Percentiles rank a stretch among this genome's conserved stretches.
Conservation (phyloP, 1,139 yeast species). For the Yamadazyma membranifaciens region DNA sequence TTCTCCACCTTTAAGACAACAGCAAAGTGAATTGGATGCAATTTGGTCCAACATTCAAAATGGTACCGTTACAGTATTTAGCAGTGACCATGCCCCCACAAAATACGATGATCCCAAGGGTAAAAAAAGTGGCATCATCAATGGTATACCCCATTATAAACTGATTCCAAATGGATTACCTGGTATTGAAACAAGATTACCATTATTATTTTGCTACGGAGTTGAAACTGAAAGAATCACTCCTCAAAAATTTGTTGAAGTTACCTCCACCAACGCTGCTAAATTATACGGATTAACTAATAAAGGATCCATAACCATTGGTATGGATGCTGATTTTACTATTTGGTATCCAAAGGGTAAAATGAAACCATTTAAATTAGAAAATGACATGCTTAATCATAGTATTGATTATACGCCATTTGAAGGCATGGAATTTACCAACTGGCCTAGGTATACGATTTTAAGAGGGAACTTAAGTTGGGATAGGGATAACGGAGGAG, state of each 20-base stretch:
- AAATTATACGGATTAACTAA: constrained; percentile 39
- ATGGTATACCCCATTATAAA: constrained; percentile 33
- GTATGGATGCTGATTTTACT: constrained; percentile 42
- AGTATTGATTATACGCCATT: constrained; percentile 46
- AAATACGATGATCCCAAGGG: constrained; percentile 36
- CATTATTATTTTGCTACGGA: constrained; percentile 40
- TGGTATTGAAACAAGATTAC: constrained; percentile 47
- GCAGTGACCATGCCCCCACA: constrained; percentile 49
- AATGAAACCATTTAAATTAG: constrained; percentile 22
- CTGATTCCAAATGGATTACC: constrained; percentile 45
- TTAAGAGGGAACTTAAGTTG: constrained; percentile 36
- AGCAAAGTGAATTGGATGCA: constrained; percentile 33
- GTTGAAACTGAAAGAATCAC: constrained; percentile 38
- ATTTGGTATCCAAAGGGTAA: constrained; percentile 41
- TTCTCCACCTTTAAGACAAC: constrained; percentile 47
- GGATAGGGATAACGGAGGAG: constrained; percentile 31
- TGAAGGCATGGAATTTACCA: constrained; percentile 39
- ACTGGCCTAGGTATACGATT: constrained; percentile 47
- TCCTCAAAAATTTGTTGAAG: constrained; percentile 41
- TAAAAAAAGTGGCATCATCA: constrained; percentile 33
- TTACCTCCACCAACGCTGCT: constrained; percentile 42
- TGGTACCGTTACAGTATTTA: constrained; percentile 46
- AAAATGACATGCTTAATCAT: constrained; percentile 38
- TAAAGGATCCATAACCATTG: constrained; percentile 38
- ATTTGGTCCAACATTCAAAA: constrained; percentile 44